A percentile compares a stretch with the other conserved stretches of the same genome.
Conservation (phyloP, 495 filamentous ascomycete species). For the Daldinia childiae region DNA sequence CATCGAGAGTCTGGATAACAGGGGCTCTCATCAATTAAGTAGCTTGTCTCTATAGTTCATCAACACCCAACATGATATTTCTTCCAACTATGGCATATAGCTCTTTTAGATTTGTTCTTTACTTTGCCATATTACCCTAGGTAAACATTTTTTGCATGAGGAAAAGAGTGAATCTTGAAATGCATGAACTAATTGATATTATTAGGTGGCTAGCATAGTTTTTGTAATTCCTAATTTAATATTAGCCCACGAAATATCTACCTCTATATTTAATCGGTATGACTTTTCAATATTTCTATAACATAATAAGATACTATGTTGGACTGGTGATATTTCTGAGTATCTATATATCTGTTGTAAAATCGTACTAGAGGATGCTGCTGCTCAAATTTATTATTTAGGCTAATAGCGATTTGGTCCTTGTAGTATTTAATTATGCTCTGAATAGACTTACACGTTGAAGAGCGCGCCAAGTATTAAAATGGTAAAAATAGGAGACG, state of each 20-base stretch:
- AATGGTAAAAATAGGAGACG: background rate
- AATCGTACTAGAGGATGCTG: background rate
- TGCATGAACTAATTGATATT: too few species aligned
- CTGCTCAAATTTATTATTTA: background rate
- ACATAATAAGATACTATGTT: too few species aligned
- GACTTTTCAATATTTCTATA: too few species aligned
- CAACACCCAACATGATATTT: background rate
- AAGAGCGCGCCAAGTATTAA: background rate
- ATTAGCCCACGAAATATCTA: too few species aligned
- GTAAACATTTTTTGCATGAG: too few species aligned
- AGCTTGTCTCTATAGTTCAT: background rate
- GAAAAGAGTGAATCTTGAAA: too few species aligned
- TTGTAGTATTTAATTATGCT: background rate
- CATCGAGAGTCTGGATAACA: background rate
- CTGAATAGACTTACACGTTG: background rate
- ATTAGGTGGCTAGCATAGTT: too few species aligned
- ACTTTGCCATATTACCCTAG: background rate
- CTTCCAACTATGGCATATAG: background rate
- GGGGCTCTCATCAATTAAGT: background rate
- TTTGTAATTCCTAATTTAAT: too few species aligned
- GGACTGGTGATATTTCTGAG: too few species aligned
- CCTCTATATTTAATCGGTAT: too few species aligned
- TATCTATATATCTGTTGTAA: background rate
- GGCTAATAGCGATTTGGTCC: background rate
- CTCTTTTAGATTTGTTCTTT: background rate